Evolutionary conservation across 2,329 filamentous ascomycete genomes (phyloP).

Genomic region (Fusarium solani-melongenae): DNA sequence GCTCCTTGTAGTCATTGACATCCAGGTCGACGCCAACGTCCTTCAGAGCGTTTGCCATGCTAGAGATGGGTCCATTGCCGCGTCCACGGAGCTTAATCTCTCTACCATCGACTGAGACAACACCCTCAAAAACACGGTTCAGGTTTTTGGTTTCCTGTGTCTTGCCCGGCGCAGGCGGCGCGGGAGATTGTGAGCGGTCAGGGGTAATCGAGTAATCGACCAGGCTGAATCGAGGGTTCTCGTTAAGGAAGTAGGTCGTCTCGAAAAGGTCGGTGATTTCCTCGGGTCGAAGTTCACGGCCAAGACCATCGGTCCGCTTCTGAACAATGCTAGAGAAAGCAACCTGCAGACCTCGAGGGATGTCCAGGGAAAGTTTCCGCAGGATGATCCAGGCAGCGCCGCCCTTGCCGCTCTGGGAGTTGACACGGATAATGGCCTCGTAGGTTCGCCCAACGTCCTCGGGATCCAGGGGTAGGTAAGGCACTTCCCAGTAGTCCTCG

Average conservation of each 20-base stretch:
- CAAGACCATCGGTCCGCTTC: not conserved
- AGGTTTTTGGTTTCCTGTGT: slow-evolving; percentile 1
- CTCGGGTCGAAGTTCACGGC: not conserved
- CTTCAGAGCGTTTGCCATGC: slow-evolving; percentile 82
- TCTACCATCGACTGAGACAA: slow-evolving; percentile 82
- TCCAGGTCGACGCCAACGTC: slow-evolving; percentile 85
- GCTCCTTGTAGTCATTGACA: slow-evolving; percentile 80
- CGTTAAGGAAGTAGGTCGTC: not conserved
- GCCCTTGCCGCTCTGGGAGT: not conserved
- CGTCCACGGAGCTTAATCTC: slow-evolving; percentile 82
- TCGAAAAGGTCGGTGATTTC: not conserved
- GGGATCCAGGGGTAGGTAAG: not conserved
- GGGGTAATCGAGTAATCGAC: not conserved
- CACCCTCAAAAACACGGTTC: slow-evolving; percentile 80
- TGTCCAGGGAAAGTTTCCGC: not conserved
- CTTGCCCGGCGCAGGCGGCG: not conserved
- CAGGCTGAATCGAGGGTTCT: not conserved
- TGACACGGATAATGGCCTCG: not conserved
- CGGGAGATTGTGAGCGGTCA: slow-evolving; percentile 1
- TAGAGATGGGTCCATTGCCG: slow-evolving; percentile 91
- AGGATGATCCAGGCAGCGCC: not conserved
- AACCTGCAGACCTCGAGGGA: not conserved
- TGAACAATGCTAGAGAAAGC: not conserved
- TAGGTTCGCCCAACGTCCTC: not conserved
- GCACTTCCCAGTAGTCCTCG: not conserved